A percentile compares a stretch with the other conserved stretches of the same genome.
These are phyloP conservation scores for Grigorovia transvaalensis DNA, from an alignment of 805 yeast genomes.

Conservation along the genomic window DNA sequence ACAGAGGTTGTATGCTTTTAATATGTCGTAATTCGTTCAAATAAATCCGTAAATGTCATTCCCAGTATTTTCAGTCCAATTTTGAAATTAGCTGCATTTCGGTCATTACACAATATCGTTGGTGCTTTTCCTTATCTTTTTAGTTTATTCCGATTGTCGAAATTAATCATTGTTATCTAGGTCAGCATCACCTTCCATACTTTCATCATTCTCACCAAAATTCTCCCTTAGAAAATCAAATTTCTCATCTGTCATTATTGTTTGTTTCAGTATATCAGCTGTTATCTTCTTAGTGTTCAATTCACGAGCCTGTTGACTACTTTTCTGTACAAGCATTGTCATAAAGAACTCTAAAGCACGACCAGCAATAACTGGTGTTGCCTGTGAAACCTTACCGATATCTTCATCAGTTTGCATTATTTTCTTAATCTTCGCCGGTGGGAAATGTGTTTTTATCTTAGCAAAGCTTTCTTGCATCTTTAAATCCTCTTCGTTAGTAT, in stretches of 20 bases:
- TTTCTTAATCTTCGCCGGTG: conserved; percentile 89
- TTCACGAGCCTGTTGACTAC: conserved; percentile 64
- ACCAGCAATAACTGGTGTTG: conserved; percentile 97
- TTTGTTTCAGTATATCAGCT: conserved; percentile 72
- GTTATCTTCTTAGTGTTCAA: conserved; percentile 72
- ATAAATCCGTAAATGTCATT: no score
- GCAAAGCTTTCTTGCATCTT: conserved; percentile 22
- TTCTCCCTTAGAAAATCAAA: conserved; percentile 83
- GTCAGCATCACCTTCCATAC: background rate
- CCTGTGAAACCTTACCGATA: conserved; percentile 96
- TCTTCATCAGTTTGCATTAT: conserved; percentile 98
- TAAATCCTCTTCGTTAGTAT: conserved; percentile 1
- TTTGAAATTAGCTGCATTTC: no score
- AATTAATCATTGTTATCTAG: background rate
- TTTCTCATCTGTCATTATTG: conserved; percentile 77
- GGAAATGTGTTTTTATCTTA: conserved; percentile 68
- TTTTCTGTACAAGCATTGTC: conserved; percentile 77
- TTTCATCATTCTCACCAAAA: conserved; percentile 14
- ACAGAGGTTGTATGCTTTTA: no score
- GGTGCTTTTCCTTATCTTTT: background rate
- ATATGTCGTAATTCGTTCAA: no score
- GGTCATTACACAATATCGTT: background rate
- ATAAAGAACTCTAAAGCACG: conserved; percentile 87
- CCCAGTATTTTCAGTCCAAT: no score
- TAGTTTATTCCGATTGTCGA: background rate